Evolutionary conservation across 139 green algal genomes (phyloP), one percentile per base, ranked within the genome.

Genomic region (Medakamo hakoo): DNA sequence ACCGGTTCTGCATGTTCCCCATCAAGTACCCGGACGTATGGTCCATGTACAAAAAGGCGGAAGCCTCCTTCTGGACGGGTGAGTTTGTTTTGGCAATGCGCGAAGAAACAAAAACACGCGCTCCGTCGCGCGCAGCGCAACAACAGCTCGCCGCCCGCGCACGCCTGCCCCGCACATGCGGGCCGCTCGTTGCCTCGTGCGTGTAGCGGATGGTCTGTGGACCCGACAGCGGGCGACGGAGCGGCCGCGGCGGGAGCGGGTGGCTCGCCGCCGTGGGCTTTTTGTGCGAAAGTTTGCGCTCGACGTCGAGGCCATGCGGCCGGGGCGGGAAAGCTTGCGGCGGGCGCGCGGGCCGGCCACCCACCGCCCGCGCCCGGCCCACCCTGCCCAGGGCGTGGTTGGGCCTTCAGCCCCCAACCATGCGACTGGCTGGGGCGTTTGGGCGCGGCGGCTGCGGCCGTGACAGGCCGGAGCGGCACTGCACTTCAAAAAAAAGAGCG

Each of bases 21-120:
- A 91, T 97, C 69, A 85, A 86, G 58, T 92, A 89, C 63, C 70
- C 63, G 4, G 57, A 60, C 3, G 69, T 98, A 5, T 98, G 91
- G 91, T 82, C 95, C 75, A 87, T 92, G 67, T 95, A 97, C 86
- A 97, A 97, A 79, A 93, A 93, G 75, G 91, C 88, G 5, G 89
- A 95, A 73, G 90, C 90, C 14, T 86, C 72, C 63, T 97, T 97
- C 72, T 97, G 90, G 86, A 95, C 90, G 26, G 86, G 84, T 90
- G 70, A 77, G 75, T 52, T 58, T 64, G 4, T 64, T 55, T 4
- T n/a, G 23, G 23, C 52, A n/a, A n/a, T 23, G 52, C 23, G 23
- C 23, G 52, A 23, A n/a, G 52, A 23, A 62, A 62, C 9, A 31
- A 16, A 30, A 62, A 23, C 23, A 23, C 23, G 23, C 23, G 52